Percentiles rank a stretch among this genome's conserved stretches.
Evolutionary conservation across 2,329 filamentous ascomycete species (phyloP).

Genomic region (Chrysosporium queenslandicum): DNA sequence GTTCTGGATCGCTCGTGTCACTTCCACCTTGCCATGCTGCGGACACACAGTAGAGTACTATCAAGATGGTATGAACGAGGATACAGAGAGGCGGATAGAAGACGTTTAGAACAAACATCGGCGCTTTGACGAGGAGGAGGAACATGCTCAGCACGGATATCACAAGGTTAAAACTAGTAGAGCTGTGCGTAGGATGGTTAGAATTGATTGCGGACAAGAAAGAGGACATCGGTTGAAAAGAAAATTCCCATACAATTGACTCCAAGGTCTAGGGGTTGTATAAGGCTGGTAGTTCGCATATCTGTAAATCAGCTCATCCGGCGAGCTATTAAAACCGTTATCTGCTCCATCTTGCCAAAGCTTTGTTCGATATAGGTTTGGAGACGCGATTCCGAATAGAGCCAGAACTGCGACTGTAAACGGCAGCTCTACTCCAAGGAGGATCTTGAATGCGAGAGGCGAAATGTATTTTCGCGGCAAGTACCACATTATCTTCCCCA

Average conservation of each 20-base stretch:
- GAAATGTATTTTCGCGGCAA: slow-evolving; percentile 48
- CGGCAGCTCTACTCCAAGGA: slow-evolving; percentile 47
- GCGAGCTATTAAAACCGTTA: slow-evolving; percentile 54
- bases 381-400: slow-evolving; percentile 52
- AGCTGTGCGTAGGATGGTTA: slow-evolving; percentile 32
- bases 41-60: slow-evolving; percentile 47
- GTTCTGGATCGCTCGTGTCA: slow-evolving; percentile 48
- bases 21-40: slow-evolving; percentile 47
- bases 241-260: slow-evolving; percentile 42
- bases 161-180: slow-evolving; percentile 52
- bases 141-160: slow-evolving; percentile 53
- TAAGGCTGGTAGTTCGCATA: slow-evolving; percentile 50
- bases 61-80: slow-evolving; percentile 42
- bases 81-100: slow-evolving; percentile 48
- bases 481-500: slow-evolving; percentile 18
- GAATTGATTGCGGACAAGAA: not conserved
- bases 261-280: slow-evolving; percentile 49
- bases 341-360: slow-evolving; percentile 53
- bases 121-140: slow-evolving; percentile 49
- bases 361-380: slow-evolving; percentile 51
- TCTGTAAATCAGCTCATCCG: slow-evolving; percentile 47
- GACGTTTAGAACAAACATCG: slow-evolving; percentile 47
- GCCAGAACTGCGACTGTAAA: slow-evolving; percentile 49
- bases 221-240: slow-evolving; percentile 2
- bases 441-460: slow-evolving; percentile 42